Percentiles rank a stretch among this genome's conserved stretches.
These are phyloP conservation scores for Myrmaecium sp. DNA, from an alignment of 2,329 filamentous ascomycete species.

Conservation along the genomic window DNA sequence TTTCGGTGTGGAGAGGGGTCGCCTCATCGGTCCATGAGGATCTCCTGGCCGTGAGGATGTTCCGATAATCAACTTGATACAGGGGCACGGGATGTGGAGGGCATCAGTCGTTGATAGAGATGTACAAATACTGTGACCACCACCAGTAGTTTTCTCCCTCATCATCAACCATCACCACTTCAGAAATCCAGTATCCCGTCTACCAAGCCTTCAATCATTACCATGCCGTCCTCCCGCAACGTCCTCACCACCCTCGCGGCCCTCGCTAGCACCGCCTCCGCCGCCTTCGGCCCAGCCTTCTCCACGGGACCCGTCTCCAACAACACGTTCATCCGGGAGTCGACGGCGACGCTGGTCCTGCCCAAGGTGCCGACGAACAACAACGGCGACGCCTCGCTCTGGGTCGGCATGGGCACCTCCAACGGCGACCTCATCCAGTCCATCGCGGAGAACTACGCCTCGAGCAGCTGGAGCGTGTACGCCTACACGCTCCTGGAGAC, in stretches of 20 bases:
- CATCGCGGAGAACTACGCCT: slow-evolving; percentile 15
- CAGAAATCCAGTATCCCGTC: too few species aligned
- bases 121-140: too few species aligned
- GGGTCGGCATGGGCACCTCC: slow-evolving; percentile 34
- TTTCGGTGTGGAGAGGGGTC: too few species aligned
- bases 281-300: slow-evolving; percentile 12
- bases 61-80: too few species aligned
- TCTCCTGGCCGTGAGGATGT: too few species aligned
- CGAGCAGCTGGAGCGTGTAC: slow-evolving; percentile 25
- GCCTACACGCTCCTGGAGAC: slow-evolving; percentile 26
- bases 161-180: too few species aligned
- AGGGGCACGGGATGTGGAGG: too few species aligned
- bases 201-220: too few species aligned
- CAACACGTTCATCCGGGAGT: slow-evolving; percentile 27
- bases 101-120: too few species aligned
- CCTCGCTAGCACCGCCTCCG: slow-evolving; percentile 6
- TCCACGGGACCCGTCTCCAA: slow-evolving; percentile 22
- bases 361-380: slow-evolving; percentile 21
- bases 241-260: slow-evolving; percentile 6
- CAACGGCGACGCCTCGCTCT: slow-evolving; percentile 24
- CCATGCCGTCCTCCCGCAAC: slow-evolving; percentile 6
- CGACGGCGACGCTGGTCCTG: slow-evolving; percentile 27
- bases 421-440: slow-evolving; percentile 34
- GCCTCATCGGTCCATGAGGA: too few species aligned
- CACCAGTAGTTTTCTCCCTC: too few species aligned